Evolutionary conservation across 1,284 basidiomycete genomes (phyloP).

Genomic region (Violaceomyces palustris): DNA sequence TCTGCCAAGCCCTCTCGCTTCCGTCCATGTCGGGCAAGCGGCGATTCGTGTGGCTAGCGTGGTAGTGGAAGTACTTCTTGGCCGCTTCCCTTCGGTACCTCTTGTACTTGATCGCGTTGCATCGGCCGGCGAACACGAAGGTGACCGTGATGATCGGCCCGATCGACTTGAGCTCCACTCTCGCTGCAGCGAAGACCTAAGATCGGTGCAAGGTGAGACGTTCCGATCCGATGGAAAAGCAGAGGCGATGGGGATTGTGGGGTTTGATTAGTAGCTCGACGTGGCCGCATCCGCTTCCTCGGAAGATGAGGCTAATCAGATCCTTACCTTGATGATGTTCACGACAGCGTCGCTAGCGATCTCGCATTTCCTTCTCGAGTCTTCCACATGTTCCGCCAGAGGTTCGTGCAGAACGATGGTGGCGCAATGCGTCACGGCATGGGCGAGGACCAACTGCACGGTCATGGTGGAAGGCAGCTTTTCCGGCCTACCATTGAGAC

Average conservation of each 20-base stretch:
- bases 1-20: slow-evolving; percentile 1
- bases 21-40: slow-evolving; percentile 11
- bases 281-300: no score
- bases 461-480: slow-evolving; percentile 31
- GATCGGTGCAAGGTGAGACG: no score
- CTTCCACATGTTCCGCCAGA: slow-evolving; percentile 15
- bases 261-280: no score
- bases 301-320: no score
- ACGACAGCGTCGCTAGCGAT: slow-evolving; percentile 23
- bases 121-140: slow-evolving; percentile 20
- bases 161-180: no score
- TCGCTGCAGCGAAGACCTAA: no score
- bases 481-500: slow-evolving; percentile 20
- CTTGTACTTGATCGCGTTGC: slow-evolving; percentile 21
- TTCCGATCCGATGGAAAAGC: no score
- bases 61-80: slow-evolving; percentile 15
- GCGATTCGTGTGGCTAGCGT: no score
- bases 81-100: slow-evolving; percentile 14
- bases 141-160: slow-evolving; percentile 24
- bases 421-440: slow-evolving; percentile 21
- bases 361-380: slow-evolving; percentile 21
- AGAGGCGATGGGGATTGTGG: no score
- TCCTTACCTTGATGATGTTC: slow-evolving; percentile 22
- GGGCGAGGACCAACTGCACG: slow-evolving; percentile 22
- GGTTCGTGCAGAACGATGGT: slow-evolving; percentile 33